Conservation (phyloP, 345 rosid genomes). For the Sonneratia caseolaris region DNA sequence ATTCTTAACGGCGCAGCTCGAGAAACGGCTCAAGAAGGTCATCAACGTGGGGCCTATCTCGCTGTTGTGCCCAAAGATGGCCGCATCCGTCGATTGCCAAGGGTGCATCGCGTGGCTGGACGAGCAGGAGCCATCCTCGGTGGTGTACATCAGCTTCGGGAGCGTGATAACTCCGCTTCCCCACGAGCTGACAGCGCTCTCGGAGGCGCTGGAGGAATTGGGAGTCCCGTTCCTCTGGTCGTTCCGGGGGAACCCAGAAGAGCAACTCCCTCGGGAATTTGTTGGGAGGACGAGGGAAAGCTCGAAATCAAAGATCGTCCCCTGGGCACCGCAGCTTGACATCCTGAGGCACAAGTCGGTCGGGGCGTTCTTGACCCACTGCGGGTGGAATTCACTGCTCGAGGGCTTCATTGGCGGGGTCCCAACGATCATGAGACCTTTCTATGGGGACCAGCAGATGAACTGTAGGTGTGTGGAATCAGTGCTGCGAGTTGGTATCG, state of each 20-base stretch:
- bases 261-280: constrained; percentile 26
- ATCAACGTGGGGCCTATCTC: constrained; percentile 38
- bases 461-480: constrained; percentile 29
- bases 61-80: constrained; percentile 9
- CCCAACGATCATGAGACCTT: constrained; percentile 43
- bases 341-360: constrained; percentile 33
- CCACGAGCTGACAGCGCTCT: constrained; percentile 37
- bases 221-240: constrained; percentile 62
- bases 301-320: constrained; percentile 29
- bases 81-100: constrained; percentile 13
- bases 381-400: constrained; percentile 51
- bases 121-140: constrained; percentile 29
- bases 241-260: constrained; percentile 18
- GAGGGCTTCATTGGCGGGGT: constrained; percentile 41
- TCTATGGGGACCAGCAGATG: constrained; percentile 40
- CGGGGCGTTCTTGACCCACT: constrained; percentile 50
- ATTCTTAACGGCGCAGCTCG: constrained; percentile 12
- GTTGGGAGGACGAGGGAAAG: constrained; percentile 17
- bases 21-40: constrained; percentile 21
- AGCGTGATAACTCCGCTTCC: constrained; percentile 32
- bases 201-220: constrained; percentile 31
- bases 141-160: constrained; percentile 58
- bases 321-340: constrained; percentile 53
- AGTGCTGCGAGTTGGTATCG: constrained; percentile 34
- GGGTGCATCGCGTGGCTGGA: constrained; percentile 50